phyloP scores from a whole-genome alignment of 1,284 basidiomycete genomes.

The Fomitopsis betulina region DNA sequence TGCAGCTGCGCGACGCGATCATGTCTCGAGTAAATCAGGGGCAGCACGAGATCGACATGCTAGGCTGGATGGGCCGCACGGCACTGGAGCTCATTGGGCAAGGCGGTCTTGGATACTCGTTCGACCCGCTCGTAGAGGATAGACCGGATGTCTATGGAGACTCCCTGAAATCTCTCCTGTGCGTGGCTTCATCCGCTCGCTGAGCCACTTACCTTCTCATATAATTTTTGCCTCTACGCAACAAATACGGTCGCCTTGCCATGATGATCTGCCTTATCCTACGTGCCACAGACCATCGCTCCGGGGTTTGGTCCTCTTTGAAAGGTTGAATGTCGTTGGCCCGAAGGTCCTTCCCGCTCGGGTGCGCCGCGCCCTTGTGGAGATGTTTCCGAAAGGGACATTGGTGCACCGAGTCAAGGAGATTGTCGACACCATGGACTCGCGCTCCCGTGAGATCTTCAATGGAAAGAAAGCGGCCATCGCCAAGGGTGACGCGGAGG shows the following conservation, averaged over 20 bases:
- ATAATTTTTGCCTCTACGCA: too few relatives aligned
- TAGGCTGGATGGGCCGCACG: slow-evolving; percentile 29
- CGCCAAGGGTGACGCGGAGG: slow-evolving; percentile 19
- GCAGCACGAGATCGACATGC: slow-evolving; percentile 25
- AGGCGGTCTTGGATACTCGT: slow-evolving; percentile 33
- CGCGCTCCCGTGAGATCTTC: slow-evolving; percentile 12
- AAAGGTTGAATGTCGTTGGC: slow-evolving; percentile 8
- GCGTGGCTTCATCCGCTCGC: not conserved
- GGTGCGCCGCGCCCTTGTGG: slow-evolving; percentile 8
- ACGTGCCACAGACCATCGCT: slow-evolving; percentile 14
- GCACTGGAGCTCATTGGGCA: slow-evolving; percentile 35
- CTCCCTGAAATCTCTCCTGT: not conserved
- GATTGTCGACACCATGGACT: slow-evolving; percentile 15
- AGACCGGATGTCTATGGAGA: not conserved
- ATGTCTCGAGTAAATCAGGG: slow-evolving; percentile 10
- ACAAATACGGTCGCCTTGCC: too few relatives aligned
- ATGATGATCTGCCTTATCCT: too few relatives aligned
- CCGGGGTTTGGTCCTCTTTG: slow-evolving; percentile 1
- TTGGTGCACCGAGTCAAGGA: slow-evolving; percentile 9
- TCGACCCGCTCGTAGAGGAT: slow-evolving; percentile 20
- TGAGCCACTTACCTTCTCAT: too few relatives aligned
- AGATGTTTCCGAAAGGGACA: slow-evolving; percentile 11
- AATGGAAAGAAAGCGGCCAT: slow-evolving; percentile 19
- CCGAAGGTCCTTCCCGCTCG: slow-evolving; percentile 1
- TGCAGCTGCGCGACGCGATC: slow-evolving; percentile 18